Conservation (phyloP, 768 basidiomycete species). For the Auriculariales sp. region DNA sequence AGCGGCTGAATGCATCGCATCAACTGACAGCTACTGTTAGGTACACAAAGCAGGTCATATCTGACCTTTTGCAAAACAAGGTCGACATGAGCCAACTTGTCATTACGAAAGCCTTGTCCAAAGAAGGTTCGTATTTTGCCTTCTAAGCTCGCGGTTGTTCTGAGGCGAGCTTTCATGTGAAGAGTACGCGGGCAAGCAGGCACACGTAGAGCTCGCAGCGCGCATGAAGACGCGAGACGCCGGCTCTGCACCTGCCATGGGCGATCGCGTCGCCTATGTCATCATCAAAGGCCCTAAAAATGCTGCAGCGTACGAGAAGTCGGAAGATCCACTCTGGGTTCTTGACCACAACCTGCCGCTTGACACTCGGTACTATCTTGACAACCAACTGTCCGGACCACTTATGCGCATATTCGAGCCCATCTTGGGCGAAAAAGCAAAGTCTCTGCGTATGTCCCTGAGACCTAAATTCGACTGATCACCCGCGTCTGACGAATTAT, state of each 20-base stretch:
- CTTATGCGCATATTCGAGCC: constrained; percentile 97
- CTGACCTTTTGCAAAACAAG: constrained; percentile 90
- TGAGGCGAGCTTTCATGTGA: neutral
- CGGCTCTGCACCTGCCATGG: constrained; percentile 91
- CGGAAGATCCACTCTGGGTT: constrained; percentile 94
- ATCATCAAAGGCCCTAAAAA: constrained; percentile 95
- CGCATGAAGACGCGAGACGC: constrained; percentile 95
- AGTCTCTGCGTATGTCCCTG: constrained; percentile 51
- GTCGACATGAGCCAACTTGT: constrained; percentile 98
- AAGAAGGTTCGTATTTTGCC: constrained; percentile 39
- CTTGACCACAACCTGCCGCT: constrained; percentile 97
- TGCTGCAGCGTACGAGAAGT: constrained; percentile 96
- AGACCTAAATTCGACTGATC: constrained; percentile 6
- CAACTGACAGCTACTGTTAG: constrained; percentile 21
- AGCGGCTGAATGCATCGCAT: constrained; percentile 3
- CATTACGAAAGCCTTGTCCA: constrained; percentile 93
- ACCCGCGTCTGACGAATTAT: too few relatives aligned
- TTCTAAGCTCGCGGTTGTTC: neutral
- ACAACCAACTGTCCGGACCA: constrained; percentile 95
- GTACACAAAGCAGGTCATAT: constrained; percentile 85
- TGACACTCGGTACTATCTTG: constrained; percentile 95
- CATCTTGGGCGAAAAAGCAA: constrained; percentile 84
- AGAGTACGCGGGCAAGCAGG: constrained; percentile 94
- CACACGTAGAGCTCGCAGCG: constrained; percentile 90
- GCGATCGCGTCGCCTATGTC: constrained; percentile 97